Evolutionary conservation across 495 filamentous ascomycete species (phyloP), one percentile per base, ranked within the genome.

Genomic region (Aspergillus ellipticus): DNA sequence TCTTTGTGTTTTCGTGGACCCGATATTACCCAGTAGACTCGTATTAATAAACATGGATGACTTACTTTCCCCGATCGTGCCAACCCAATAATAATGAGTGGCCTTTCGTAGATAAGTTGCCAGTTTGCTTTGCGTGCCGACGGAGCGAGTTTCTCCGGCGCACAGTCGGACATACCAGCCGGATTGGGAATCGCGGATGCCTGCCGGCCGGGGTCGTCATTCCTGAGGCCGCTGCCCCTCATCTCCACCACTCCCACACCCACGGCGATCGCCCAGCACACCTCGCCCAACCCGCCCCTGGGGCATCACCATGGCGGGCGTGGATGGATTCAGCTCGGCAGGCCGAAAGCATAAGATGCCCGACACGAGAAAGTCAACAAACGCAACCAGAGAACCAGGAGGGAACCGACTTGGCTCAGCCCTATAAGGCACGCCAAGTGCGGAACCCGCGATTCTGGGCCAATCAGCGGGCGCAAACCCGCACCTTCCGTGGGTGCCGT

Each of bases 351-450:
- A 39, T 39, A 0, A 4, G 5, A 8, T 13, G 4, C 11, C 0
- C n/a, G 11, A 9, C 35, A 39, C 6, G 6, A 15, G 35, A 39
- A 39, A 39, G 2, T 13, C n/a, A 5, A 4, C 11, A 15, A n/a
- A 13, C 10, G 5, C 10, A 39, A 2, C 35, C 35, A 15, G 35
- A n/a, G 35, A 39, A 39, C 35, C 10, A n/a, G 11, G 35, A 39
- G 13, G 2, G 11, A 39, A n/a, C 35, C 35, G 35, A 39, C 35
- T 39, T 39, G 35, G 35, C 35, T 59, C 57, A 60, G 57, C 57
- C 57, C 57, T 60, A 60, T 43, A 55, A 43, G 57, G 57, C 57
- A 53, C 37, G 56, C 56, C 56, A 58, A 58, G 56, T 35, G 48
- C 35, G 39, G 37, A 39, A 48, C 21, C 37, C 22, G 26, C 51